Evolutionary conservation across 371 early-diverging fungal genomes (phyloP).

Genomic region (Phascolomyces articulosus): DNA sequence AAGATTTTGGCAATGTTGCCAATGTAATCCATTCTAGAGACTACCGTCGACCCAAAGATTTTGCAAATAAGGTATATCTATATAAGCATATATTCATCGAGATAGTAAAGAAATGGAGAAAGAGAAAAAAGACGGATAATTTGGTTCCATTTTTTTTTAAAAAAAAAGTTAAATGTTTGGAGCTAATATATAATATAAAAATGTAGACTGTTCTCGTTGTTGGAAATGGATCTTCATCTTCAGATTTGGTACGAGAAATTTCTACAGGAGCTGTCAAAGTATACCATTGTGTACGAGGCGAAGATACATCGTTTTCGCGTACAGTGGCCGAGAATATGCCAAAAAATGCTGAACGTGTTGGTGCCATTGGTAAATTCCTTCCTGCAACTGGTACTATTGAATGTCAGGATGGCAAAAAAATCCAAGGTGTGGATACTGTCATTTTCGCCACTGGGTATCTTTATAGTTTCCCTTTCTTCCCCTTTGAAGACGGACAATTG

Average conservation of each 20-base stretch:
- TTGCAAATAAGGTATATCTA: conserved; percentile 36
- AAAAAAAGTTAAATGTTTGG: too few species aligned
- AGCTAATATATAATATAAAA: too few species aligned
- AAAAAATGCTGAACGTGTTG: conserved; percentile 19
- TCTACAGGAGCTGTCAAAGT: conserved; percentile 36
- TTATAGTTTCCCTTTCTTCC: conserved; percentile 60
- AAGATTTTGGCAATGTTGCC: conserved; percentile 5
- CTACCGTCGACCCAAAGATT: conserved; percentile 50
- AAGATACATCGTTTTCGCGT: conserved; percentile 26
- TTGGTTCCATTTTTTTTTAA: too few species aligned
- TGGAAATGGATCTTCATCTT: conserved; percentile 50
- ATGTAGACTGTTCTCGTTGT: conserved; percentile 49
- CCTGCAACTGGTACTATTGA: conserved; percentile 13
- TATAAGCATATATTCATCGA: not conserved
- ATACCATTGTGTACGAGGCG: conserved; percentile 44
- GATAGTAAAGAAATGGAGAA: too few species aligned
- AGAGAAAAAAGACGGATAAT: too few species aligned
- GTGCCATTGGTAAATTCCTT: conserved; percentile 8
- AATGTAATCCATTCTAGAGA: conserved; percentile 57
- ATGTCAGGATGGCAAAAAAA: conserved; percentile 35
- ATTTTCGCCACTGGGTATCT: conserved; percentile 69
- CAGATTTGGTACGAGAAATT: conserved; percentile 55
- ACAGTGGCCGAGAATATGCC: conserved; percentile 15
- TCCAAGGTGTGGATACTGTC: conserved; percentile 43
- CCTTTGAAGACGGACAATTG: conserved; percentile 23